phyloP scores from a whole-genome alignment of 805 yeast genomes.

The Wickerhamomyces chaumierensis region DNA sequence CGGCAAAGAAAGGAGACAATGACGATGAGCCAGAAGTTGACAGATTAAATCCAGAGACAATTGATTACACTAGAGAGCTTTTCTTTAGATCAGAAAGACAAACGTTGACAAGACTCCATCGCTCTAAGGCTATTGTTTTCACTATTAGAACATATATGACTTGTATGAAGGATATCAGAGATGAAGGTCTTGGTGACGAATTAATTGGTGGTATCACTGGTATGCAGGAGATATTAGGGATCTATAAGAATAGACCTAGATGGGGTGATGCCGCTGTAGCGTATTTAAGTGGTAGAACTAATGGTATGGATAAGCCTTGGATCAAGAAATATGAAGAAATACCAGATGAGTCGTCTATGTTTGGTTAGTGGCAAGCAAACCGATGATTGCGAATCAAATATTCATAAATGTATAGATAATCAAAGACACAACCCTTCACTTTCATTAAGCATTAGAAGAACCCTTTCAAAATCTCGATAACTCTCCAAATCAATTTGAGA shows the following conservation, averaged over 20 bases:
- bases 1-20: slow-evolving; percentile 30
- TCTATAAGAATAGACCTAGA: slow-evolving; percentile 49
- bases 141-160: slow-evolving; percentile 46
- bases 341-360: too few species aligned
- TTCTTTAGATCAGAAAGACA: slow-evolving; percentile 53
- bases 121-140: slow-evolving; percentile 34
- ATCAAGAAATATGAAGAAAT: slow-evolving; percentile 8
- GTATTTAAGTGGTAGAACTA: slow-evolving; percentile 26
- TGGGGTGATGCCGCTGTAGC: slow-evolving; percentile 61
- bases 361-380: too few species aligned
- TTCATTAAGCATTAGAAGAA: too few species aligned
- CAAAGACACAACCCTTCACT: too few species aligned
- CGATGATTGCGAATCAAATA: too few species aligned
- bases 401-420: too few species aligned
- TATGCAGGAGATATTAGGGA: slow-evolving; percentile 44
- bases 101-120: slow-evolving; percentile 39
- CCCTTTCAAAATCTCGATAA: too few species aligned
- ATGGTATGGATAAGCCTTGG: slow-evolving; percentile 21
- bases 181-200: slow-evolving; percentile 35
- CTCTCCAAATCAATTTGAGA: too few species aligned
- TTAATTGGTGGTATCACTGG: slow-evolving; percentile 54
- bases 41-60: slow-evolving; percentile 21
- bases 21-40: slow-evolving; percentile 18
- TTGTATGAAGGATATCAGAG: slow-evolving; percentile 36
- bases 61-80: slow-evolving; percentile 29